Evolutionary conservation across 192 early-diverging fungal species (phyloP), one percentile per base, ranked within the genome.

Genomic region (Backusella sp.): DNA sequence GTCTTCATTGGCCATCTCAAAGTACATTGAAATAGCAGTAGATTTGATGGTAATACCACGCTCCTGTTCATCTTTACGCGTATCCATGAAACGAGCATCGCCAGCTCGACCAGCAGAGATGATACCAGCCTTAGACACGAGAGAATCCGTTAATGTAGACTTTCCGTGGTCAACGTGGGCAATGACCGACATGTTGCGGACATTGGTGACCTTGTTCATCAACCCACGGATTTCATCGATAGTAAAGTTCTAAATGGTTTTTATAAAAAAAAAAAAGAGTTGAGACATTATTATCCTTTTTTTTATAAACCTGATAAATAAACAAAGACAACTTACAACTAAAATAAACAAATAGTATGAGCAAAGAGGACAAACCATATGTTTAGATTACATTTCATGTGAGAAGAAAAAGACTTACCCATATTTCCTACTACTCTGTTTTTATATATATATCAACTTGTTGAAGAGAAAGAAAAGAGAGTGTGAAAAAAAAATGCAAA

Each of bases 41-140:
- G 97, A 97, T 93, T 98, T 98, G 93, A 99, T 99, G 86, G 96
- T 99, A 80, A 99, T 98, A 92, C 98, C 94, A 90, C 98, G 97
- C 72, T 98, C 96, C 88, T 97, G 95, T 86, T 99, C 98, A 84
- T 98, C 96, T 77, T 88, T 87, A 84, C 96, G 94, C 80, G 97
- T 98, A 82, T 99, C 98, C 75, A 91, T 99, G 89, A 94, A 96
- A 83, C 98, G 96, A 80, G 94, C 92, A 81, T 96, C 94, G 88
- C 96, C 97, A 84, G 96, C 96, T 85, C 91, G 95, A 77, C 92
- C 94, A 73, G 88, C 85, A 78, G 97, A 96, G 81, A 99, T 99
- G 88, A 99, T 99, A 94, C 98, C 97, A 79, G 97, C 95, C 89
- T 95, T 97, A 77, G 94, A 94, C 67, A 99, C 93, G 42, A 99